Percentiles rank a stretch among this genome's conserved stretches.
These are phyloP conservation scores for Paraconiothyrium sp. DNA, from an alignment of 2,329 filamentous ascomycete genomes.

Conservation along the genomic window DNA sequence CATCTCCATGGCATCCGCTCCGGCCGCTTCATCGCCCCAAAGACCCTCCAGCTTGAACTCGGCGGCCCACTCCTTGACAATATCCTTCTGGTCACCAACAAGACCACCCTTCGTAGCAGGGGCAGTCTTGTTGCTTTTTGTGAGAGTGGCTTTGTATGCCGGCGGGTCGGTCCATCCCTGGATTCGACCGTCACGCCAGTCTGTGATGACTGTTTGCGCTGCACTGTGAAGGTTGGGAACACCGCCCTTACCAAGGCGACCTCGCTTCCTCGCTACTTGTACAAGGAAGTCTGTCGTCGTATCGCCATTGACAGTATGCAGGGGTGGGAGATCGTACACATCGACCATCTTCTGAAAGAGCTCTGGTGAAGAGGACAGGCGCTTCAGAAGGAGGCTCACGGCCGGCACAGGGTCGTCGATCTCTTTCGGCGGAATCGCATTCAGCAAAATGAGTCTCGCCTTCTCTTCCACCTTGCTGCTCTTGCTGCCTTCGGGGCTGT, in stretches of 20 bases:
- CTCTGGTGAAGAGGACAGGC: slow-evolving; percentile 76
- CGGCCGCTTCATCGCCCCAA: slow-evolving; percentile 73
- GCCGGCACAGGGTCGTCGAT: slow-evolving; percentile 93
- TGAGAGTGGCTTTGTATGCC: slow-evolving; percentile 65
- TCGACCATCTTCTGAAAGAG: slow-evolving; percentile 82
- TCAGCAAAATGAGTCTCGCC: slow-evolving; percentile 85
- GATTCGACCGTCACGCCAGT: slow-evolving; percentile 95
- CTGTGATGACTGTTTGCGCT: slow-evolving; percentile 92
- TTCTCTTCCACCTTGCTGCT: slow-evolving; percentile 72
- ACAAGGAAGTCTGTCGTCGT: slow-evolving; percentile 89
- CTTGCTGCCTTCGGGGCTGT: slow-evolving; percentile 58
- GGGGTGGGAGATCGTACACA: slow-evolving; percentile 83
- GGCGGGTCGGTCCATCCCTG: slow-evolving; percentile 90
- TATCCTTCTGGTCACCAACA: slow-evolving; percentile 75
- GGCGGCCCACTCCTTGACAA: slow-evolving; percentile 91
- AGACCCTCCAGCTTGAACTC: slow-evolving; percentile 96
- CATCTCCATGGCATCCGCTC: slow-evolving; percentile 50
- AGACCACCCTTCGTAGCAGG: slow-evolving; percentile 41
- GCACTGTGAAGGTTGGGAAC: slow-evolving; percentile 88
- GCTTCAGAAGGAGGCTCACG: slow-evolving; percentile 82
- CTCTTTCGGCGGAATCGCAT: slow-evolving; percentile 91
- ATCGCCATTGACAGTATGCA: slow-evolving; percentile 76
- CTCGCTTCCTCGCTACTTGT: slow-evolving; percentile 93
- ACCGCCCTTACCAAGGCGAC: slow-evolving; percentile 86
- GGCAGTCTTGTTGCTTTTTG: slow-evolving; percentile 50